A percentile compares a stretch with the other conserved stretches of the same genome.
Conservation (phyloP, 2,329 filamentous ascomycete genomes). For the Domatiomyces globalis region DNA sequence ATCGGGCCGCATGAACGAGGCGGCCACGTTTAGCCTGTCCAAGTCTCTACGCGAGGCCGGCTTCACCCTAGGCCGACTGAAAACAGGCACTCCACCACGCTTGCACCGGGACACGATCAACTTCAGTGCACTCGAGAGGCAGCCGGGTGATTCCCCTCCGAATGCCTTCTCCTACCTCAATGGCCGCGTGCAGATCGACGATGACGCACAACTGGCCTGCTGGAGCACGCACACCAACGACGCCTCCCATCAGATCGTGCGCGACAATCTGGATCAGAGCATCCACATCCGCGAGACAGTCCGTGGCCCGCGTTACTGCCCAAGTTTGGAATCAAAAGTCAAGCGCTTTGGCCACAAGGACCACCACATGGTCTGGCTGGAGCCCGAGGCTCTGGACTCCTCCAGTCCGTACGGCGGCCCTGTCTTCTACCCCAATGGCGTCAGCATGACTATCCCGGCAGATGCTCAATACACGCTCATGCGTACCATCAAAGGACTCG, state of each 20-base stretch:
- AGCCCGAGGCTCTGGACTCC: constrained; percentile 78
- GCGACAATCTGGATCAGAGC: constrained; percentile 83
- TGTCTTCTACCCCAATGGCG: constrained; percentile 86
- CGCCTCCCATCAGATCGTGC: constrained; percentile 66
- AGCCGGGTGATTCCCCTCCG: constrained; percentile 72
- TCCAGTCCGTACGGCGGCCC: constrained; percentile 38
- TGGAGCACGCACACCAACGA: constrained; percentile 78
- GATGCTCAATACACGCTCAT: constrained; percentile 75
- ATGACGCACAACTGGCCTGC: constrained; percentile 66
- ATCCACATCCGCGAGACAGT: constrained; percentile 94
- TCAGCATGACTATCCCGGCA: constrained; percentile 90
- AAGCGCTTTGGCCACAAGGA: constrained; percentile 71
- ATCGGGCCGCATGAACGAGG: constrained; percentile 83
- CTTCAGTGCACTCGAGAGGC: constrained; percentile 55
- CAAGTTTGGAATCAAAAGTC: constrained; percentile 86
- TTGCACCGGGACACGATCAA: constrained; percentile 72
- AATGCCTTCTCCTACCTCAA: constrained; percentile 87
- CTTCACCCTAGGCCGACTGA: constrained; percentile 76
- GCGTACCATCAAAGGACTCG: constrained; percentile 75
- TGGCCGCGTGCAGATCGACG: constrained; percentile 52
- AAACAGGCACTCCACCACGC: constrained; percentile 89
- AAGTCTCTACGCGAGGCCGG: constrained; percentile 79
- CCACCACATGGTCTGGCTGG: constrained; percentile 85
- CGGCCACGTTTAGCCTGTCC: constrained; percentile 81
- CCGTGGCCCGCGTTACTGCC: constrained; percentile 87